Evolutionary conservation across 2,329 filamentous ascomycete species (phyloP).

Genomic region (Fusarium bulbicola): DNA sequence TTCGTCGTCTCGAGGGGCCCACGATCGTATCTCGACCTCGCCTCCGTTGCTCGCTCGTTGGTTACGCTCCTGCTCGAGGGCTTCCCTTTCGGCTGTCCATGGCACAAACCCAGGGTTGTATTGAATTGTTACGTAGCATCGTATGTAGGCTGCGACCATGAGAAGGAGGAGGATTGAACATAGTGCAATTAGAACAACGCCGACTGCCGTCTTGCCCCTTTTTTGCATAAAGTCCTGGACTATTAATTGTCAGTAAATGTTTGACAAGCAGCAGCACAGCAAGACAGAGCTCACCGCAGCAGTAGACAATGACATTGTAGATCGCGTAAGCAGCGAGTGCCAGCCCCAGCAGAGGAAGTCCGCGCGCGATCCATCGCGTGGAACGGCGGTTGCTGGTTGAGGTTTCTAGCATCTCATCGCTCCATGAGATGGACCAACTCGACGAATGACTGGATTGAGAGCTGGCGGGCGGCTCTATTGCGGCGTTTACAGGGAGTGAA

Average conservation of each 20-base stretch:
- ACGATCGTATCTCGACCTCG: conserved; percentile 44
- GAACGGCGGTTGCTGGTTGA: conserved; percentile 42
- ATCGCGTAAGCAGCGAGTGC: conserved; percentile 74
- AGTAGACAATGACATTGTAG: conserved; percentile 73
- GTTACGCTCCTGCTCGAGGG: conserved; percentile 45
- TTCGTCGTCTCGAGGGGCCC: conserved; percentile 54
- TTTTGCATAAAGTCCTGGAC: conserved; percentile 75
- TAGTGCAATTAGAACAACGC: conserved; percentile 74
- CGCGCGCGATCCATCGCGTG: conserved; percentile 54
- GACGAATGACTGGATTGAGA: neutral
- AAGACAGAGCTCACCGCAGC: conserved; percentile 67
- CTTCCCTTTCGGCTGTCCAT: conserved; percentile 54
- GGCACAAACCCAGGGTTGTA: conserved; percentile 79
- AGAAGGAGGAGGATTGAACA: conserved; percentile 78
- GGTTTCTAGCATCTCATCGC: conserved; percentile 46
- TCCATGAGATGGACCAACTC: conserved; percentile 16
- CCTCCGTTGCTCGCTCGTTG: conserved; percentile 32
- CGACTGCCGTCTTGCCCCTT: conserved; percentile 62
- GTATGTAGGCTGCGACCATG: conserved; percentile 73
- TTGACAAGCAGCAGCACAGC: neutral
- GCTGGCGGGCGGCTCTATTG: neutral
- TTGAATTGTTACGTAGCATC: conserved; percentile 70
- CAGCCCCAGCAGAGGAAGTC: conserved; percentile 76
- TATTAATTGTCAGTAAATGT: conserved; percentile 12
- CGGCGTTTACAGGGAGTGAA: neutral